These are phyloP conservation scores for Colletotrichum sp. DNA, from an alignment of 2,329 filamentous ascomycete genomes.

Conservation along the genomic window DNA sequence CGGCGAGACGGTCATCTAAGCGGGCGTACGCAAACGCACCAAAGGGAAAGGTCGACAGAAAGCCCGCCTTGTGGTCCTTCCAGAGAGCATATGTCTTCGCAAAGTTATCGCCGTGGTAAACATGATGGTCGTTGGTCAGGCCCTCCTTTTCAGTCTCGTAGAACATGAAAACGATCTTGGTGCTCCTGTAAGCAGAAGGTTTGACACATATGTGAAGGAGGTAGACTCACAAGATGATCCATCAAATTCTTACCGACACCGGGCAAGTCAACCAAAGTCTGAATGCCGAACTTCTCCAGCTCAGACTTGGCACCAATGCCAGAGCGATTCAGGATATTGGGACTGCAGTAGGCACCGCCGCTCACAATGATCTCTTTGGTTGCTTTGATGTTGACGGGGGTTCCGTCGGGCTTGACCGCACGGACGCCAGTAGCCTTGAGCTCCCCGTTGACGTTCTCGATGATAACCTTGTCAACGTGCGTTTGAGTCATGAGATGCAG, in stretches of 20 bases:
- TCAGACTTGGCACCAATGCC: conserved; percentile 54
- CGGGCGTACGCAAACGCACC: conserved; percentile 66
- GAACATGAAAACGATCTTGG: conserved; percentile 62
- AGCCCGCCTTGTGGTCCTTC: conserved; percentile 62
- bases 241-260: conserved; percentile 58
- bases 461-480: conserved; percentile 56
- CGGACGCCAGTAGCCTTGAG: conserved; percentile 50
- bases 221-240: conserved; percentile 47
- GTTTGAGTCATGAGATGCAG: conserved; percentile 53
- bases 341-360: conserved; percentile 55
- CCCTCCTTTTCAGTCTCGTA: conserved; percentile 60
- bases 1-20: conserved; percentile 62
- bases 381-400: conserved; percentile 37
- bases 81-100: conserved; percentile 57
- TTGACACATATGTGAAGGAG: neutral
- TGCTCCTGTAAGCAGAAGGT: neutral
- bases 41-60: conserved; percentile 67
- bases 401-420: conserved; percentile 42
- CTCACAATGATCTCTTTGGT: conserved; percentile 45
- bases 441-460: conserved; percentile 37
- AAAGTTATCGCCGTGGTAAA: conserved; percentile 59
- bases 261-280: conserved; percentile 45
- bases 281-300: conserved; percentile 42
- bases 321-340: conserved; percentile 56
- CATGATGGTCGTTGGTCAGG: conserved; percentile 57